A percentile compares a stretch with the other conserved stretches of the same genome.
Evolutionary conservation across 2,329 filamentous ascomycete genomes (phyloP).

Genomic region (Tolypocladium cylindrosporum): DNA sequence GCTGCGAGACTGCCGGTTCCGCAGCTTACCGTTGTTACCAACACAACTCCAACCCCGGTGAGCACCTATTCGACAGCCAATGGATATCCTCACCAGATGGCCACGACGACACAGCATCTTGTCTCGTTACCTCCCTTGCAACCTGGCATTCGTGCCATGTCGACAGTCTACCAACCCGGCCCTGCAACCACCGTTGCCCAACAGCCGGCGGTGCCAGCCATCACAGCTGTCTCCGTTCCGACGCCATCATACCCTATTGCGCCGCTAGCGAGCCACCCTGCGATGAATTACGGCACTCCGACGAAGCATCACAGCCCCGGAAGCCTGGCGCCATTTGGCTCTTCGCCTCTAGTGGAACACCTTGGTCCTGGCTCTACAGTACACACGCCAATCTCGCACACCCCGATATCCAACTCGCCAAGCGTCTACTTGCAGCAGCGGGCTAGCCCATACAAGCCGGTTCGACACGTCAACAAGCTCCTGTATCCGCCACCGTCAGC

Average conservation of each 20-base stretch:
- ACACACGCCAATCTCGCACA: slow-evolving; percentile 47
- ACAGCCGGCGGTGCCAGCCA: slow-evolving; percentile 17
- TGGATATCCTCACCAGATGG: slow-evolving; percentile 31
- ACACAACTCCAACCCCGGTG: slow-evolving; percentile 14
- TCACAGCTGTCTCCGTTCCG: slow-evolving; percentile 13
- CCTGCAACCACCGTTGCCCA: slow-evolving; percentile 30
- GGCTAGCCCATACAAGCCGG: slow-evolving; percentile 84
- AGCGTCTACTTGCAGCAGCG: slow-evolving; percentile 81
- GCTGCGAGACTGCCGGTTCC: slow-evolving; percentile 53
- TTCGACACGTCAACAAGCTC: slow-evolving; percentile 83
- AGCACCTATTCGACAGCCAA: slow-evolving; percentile 23
- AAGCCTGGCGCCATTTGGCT: slow-evolving; percentile 36
- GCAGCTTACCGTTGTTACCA: slow-evolving; percentile 57
- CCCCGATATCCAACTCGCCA: slow-evolving; percentile 70
- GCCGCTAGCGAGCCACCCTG: slow-evolving; percentile 13
- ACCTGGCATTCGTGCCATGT: slow-evolving; percentile 59
- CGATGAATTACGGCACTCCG: slow-evolving; percentile 37
- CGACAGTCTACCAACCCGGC: slow-evolving; percentile 58
- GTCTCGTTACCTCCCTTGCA: slow-evolving; percentile 55
- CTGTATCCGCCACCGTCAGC: slow-evolving; percentile 76
- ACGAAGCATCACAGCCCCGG: slow-evolving; percentile 44
- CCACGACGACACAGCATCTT: slow-evolving; percentile 17
- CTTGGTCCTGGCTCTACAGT: slow-evolving; percentile 42
- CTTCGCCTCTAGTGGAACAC: slow-evolving; percentile 59
- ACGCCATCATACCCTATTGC: slow-evolving; percentile 13